These are phyloP conservation scores for Thalassiosira allenii DNA, from an alignment of 352 stramenopile genomes.

Conservation along the genomic window DNA sequence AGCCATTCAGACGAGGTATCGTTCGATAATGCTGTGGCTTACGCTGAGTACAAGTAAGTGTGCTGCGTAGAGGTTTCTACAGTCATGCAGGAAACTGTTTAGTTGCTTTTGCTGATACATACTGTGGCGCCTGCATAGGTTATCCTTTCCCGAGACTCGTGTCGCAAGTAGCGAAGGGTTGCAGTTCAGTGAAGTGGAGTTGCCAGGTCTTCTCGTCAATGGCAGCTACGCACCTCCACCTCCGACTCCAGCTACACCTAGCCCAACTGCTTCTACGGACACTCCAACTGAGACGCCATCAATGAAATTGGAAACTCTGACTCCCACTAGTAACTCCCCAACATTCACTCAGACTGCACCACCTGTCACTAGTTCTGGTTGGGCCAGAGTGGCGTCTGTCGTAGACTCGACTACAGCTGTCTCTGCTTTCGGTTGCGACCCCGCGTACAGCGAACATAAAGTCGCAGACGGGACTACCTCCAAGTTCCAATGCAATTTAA, in stretches of 20 bases:
- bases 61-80: not conserved
- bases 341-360: no score
- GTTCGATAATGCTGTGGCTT: not conserved
- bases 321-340: no score
- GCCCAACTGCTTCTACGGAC: not conserved
- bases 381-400: no score
- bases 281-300: not conserved
- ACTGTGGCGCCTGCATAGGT: not conserved
- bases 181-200: slow-evolving; percentile 18
- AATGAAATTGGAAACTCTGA: not conserved
- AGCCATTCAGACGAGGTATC: not conserved
- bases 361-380: no score
- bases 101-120: not conserved
- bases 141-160: not conserved
- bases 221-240: not conserved
- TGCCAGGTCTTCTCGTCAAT: slow-evolving; percentile 9
- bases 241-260: not conserved
- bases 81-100: no score
- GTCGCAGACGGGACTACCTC: not conserved
- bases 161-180: not conserved
- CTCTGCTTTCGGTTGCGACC: no score
- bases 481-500: not conserved
- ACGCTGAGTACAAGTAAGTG: not conserved
- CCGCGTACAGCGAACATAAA: no score
- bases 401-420: no score